Base-by-base conservation (phyloP, 257 asterid species). In the Solanum infundibuliforme region DNA sequence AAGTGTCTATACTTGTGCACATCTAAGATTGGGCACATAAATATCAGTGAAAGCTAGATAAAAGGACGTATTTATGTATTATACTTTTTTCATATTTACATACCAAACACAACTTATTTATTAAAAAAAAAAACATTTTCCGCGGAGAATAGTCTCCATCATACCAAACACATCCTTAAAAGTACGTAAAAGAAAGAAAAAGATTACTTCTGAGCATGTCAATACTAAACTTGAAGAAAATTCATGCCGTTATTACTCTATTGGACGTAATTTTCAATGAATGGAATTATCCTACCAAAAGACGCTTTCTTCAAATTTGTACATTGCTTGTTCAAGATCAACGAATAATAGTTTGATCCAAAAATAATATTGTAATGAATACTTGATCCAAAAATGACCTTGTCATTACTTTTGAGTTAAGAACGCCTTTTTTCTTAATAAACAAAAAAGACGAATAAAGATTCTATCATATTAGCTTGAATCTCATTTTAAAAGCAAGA, bases 311-410 rank as follows among this genome's bases (percentile, higher is more conserved):
- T n/a, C 31, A n/a, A 62, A 62, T n/a, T 62, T 62, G 31, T 62
- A 8, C 29, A n/a, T n/a, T 62, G 31, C 71, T 62, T 62, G 16
- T n/a, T 62, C 71, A 23, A 10, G 16, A 62, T 55, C 62, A 4
- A 46, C 7, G 0, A 46, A 4, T 13, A 46, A 46, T 46, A 46
- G 18, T 46, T 46, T 48, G 25, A 12, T 58, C 25, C 5, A 58
- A 21, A 58, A 58, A 20, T 58, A 0, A 21, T 8, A 58, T 0
- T 58, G 0, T 58, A 20, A 23, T 58, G 1, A 58, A 58, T 58
- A 8, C 1, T 58, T 58, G 0, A 58, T 58, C 0, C 12, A 20
- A 20, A 58, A 58, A 58, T 20, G 1, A 58, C 0, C 0, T 4
- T 21, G 1, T 20, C 0, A 0, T 58, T 20, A 58, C 5, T 58